These are phyloP conservation scores for Leccinum longicurvipes DNA, from an alignment of 768 basidiomycete genomes.

Conservation along the genomic window DNA sequence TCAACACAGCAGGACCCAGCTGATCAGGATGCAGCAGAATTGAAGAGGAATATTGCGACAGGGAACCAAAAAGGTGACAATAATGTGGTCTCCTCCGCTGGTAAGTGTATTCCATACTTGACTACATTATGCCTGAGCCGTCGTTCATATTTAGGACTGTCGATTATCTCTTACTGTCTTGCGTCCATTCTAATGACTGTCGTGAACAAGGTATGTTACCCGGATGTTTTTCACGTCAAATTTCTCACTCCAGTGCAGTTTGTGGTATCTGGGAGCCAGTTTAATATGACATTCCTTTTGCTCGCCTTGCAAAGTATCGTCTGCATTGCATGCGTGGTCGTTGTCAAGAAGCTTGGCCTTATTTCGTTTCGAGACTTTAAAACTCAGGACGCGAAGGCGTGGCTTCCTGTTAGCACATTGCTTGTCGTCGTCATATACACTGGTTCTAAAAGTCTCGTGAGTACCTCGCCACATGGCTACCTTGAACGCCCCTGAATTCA, in stretches of 20 bases:
- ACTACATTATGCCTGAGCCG: neutral
- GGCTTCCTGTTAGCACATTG: conserved; percentile 93
- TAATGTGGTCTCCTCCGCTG: conserved; percentile 17
- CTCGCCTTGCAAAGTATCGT: conserved; percentile 89
- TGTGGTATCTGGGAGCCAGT: conserved; percentile 88
- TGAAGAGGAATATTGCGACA: conserved; percentile 50
- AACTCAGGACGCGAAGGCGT: conserved; percentile 76
- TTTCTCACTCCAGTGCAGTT: conserved; percentile 49
- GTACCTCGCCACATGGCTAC: conserved; percentile 29
- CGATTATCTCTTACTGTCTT: conserved; percentile 85
- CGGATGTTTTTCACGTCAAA: neutral
- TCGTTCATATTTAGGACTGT: conserved; percentile 56
- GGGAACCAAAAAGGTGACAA: conserved; percentile 26
- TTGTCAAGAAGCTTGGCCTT: conserved; percentile 70
- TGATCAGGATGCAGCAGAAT: conserved; percentile 46
- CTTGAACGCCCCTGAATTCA: neutral
- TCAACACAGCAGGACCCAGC: conserved; percentile 9
- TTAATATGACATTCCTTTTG: conserved; percentile 96
- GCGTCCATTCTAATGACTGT: conserved; percentile 97
- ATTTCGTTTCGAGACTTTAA: conserved; percentile 87
- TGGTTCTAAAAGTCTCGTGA: conserved; percentile 91
- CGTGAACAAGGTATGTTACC: conserved; percentile 77
- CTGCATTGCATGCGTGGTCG: conserved; percentile 72
- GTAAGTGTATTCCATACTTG: conserved; percentile 14
- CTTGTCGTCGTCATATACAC: conserved; percentile 97